A percentile compares a stretch with the other conserved stretches of the same genome.
These are phyloP conservation scores for Cutaneotrichosporon sp. DNA, from an alignment of 1,284 basidiomycete genomes.

Conservation along the genomic window DNA sequence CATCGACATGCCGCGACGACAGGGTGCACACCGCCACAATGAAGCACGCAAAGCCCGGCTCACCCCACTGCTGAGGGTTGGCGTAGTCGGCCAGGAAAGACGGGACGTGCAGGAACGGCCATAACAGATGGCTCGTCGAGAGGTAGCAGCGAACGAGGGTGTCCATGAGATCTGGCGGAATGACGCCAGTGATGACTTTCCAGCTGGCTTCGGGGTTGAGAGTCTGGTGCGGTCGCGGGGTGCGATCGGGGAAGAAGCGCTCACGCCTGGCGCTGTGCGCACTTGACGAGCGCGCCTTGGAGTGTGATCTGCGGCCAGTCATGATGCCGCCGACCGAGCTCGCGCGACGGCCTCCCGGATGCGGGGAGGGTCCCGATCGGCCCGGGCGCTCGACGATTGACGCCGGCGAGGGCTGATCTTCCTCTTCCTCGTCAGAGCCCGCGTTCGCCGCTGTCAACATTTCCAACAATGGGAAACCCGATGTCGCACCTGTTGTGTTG, in stretches of 20 bases:
- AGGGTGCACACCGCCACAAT: constrained; percentile 83
- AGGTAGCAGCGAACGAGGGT: constrained; percentile 56
- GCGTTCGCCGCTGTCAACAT: constrained; percentile 59
- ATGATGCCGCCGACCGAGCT: constrained; percentile 12
- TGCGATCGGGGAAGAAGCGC: constrained; percentile 59
- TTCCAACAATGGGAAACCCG: constrained; percentile 77
- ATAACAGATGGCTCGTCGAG: constrained; percentile 82
- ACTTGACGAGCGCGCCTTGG: constrained; percentile 19
- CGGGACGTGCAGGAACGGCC: constrained; percentile 84
- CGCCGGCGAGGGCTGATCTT: constrained; percentile 1
- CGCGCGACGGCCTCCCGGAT: constrained; percentile 9
- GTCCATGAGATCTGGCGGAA: constrained; percentile 84
- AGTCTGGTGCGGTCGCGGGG: constrained; percentile 60
- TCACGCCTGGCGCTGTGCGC: constrained; percentile 26
- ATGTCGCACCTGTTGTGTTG: constrained; percentile 63
- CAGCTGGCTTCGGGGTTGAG: constrained; percentile 66
- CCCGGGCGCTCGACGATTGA: background rate
- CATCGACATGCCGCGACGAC: constrained; percentile 81
- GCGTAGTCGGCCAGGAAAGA: constrained; percentile 83
- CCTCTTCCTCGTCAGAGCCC: constrained; percentile 11
- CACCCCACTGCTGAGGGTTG: constrained; percentile 84
- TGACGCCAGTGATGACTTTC: constrained; percentile 71
- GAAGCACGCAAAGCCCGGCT: constrained; percentile 84
- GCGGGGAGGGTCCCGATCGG: constrained; percentile 6
- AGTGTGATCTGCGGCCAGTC: constrained; percentile 5